Base-by-base conservation (phyloP, 139 green algal genomes). In the Chlamydomonas sp. region DNA sequence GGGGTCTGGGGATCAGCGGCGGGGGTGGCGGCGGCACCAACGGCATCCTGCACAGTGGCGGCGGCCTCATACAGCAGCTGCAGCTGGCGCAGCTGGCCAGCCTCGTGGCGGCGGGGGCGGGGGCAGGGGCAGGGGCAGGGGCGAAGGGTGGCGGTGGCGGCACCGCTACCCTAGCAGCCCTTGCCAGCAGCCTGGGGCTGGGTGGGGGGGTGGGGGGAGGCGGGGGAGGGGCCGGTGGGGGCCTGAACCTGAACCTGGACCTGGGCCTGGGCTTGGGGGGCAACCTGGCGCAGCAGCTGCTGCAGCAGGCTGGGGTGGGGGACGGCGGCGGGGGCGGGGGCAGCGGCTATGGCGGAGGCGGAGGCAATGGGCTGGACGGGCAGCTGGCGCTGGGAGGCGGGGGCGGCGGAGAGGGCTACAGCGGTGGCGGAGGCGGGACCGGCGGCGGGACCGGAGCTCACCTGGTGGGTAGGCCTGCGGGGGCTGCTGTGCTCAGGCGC, bases 61-160 rank as follows among this genome's bases (percentile, higher is more conserved):
- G 31, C 31, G 31, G 31, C 31, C 31, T 49, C 31, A 49, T 49
- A 49, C 31, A 86, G 61, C 81, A 79, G 61, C 81, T 86, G 67
- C 68, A 86, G 81, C 81, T 78, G 31, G 60, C 81, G 68, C 81
- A 86, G 16, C 81, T 79, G 60, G 80, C 80, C 8, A 14, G 58
- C 1, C 57, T 58, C 8, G 59, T 79, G 69, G 3, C 81, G 2
- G 79, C 71, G 71, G 59, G 58, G 31, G 75, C 75, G 58, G 49
- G 6, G 8, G 73, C 31, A 61, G 75, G 49, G n/a, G 75, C 17
- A 14, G 64, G 64, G 12, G 66, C 12, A 20, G 66, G 69, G 64
- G 64, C 64, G 64, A 9, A 16, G 9, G 8, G 64, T 12, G 10
- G 64, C 64, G 69, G 69, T n/a, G 69, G 69, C n/a, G 69, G 5